phyloP scores from a whole-genome alignment of 2,329 filamentous ascomycete genomes.

The Rugonectria rugulosa region DNA sequence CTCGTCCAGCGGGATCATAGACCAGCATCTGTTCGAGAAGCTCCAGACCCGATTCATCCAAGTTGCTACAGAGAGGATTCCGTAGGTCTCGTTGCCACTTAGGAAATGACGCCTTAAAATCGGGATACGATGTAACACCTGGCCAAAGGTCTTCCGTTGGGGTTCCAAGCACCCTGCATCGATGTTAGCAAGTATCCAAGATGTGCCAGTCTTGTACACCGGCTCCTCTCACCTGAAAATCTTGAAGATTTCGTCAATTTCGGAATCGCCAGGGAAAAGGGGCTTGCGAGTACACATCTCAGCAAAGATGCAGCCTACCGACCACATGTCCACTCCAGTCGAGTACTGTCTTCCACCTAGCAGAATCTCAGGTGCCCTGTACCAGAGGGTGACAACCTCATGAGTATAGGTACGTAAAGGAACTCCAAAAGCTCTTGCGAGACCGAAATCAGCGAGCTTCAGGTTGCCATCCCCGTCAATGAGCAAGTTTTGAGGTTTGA shows the following conservation, averaged over 20 bases:
- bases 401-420: constrained; percentile 92
- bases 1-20: constrained; percentile 85
- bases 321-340: constrained; percentile 97
- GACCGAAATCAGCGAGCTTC: constrained; percentile 89
- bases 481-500: constrained; percentile 90
- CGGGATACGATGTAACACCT: constrained; percentile 91
- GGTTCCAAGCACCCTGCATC: constrained; percentile 75
- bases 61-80: constrained; percentile 70
- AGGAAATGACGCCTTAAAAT: constrained; percentile 91
- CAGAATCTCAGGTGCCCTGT: constrained; percentile 88
- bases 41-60: constrained; percentile 76
- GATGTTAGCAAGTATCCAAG: constrained; percentile 17
- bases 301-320: constrained; percentile 91
- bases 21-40: constrained; percentile 76
- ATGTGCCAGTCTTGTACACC: not conserved
- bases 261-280: constrained; percentile 89
- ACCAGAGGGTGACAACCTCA: constrained; percentile 95
- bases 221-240: constrained; percentile 72
- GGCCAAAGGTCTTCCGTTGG: constrained; percentile 85
- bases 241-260: constrained; percentile 55
- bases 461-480: constrained; percentile 88
- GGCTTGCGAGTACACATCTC: constrained; percentile 97
- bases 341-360: constrained; percentile 92
- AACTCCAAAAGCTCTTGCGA: constrained; percentile 90
- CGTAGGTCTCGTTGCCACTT: constrained; percentile 82